Percentiles rank a stretch among this genome's conserved stretches.
phyloP scores from a whole-genome alignment of 352 stramenopile genomes.

The Phytophthora tentaculata region DNA sequence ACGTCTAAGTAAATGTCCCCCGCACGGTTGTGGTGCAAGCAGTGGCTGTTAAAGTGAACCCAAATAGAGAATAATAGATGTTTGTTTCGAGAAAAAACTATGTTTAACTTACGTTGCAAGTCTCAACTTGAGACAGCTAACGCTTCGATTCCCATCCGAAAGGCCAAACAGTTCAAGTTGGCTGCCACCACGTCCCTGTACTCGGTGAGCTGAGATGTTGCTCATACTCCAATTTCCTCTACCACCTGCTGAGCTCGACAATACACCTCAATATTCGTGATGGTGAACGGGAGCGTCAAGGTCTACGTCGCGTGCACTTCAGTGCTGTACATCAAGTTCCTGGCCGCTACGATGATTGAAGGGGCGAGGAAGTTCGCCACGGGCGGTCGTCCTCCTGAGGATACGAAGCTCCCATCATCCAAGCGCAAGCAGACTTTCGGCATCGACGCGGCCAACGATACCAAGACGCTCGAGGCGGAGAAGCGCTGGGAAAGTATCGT shows the following conservation, averaged over 20 bases:
- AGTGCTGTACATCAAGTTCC: constrained; percentile 71
- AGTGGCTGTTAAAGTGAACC: neutral
- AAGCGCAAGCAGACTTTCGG: constrained; percentile 30
- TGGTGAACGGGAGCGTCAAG: constrained; percentile 14
- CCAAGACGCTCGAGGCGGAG: constrained; percentile 36
- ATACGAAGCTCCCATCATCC: constrained; percentile 43
- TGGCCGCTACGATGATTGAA: constrained; percentile 56
- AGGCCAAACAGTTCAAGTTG: constrained; percentile 8
- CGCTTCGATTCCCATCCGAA: neutral
- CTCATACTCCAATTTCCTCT: neutral
- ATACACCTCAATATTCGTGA: neutral
- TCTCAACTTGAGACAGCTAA: constrained; percentile 15
- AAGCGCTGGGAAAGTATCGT: constrained; percentile 63
- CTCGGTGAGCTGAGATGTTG: neutral
- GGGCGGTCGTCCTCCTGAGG: constrained; percentile 58
- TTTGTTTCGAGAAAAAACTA: neutral
- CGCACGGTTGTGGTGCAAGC: neutral
- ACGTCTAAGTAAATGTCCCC: constrained; percentile 7
- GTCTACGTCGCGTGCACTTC: constrained; percentile 41
- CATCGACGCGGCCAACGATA: constrained; percentile 30
- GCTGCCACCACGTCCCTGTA: neutral
- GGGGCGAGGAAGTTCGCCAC: constrained; percentile 56
- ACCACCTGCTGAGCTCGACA: neutral
- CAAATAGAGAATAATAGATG: constrained; percentile 10
- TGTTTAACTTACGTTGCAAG: constrained; percentile 8